A percentile compares a stretch with the other conserved stretches of the same genome.
Evolutionary conservation across 768 basidiomycete genomes (phyloP).

Genomic region (Fomitopsis pulvina): DNA sequence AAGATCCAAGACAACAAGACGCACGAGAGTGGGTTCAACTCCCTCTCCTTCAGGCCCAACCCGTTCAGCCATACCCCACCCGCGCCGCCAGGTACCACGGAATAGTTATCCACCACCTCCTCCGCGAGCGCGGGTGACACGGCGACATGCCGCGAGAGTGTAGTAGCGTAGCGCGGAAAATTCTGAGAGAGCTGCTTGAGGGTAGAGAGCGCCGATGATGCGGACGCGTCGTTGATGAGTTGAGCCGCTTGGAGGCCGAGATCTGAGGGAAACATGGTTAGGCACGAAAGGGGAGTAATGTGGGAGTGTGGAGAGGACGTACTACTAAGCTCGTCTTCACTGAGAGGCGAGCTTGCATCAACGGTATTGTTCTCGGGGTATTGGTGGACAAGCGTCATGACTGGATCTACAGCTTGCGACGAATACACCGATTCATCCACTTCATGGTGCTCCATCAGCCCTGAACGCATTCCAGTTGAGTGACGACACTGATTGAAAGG

Average conservation of each 20-base stretch:
- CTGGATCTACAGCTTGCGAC: slow-evolving; percentile 9
- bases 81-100: slow-evolving; percentile 43
- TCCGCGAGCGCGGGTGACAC: slow-evolving; percentile 41
- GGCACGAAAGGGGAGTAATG: background rate
- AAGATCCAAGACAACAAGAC: slow-evolving; percentile 16
- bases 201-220: slow-evolving; percentile 35
- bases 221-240: slow-evolving; percentile 55
- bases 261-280: slow-evolving; percentile 25
- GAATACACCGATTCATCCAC: background rate
- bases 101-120: slow-evolving; percentile 54
- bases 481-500: background rate
- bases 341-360: slow-evolving; percentile 17
- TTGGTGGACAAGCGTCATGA: slow-evolving; percentile 20
- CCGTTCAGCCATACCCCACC: slow-evolving; percentile 83
- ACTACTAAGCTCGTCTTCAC: slow-evolving; percentile 41
- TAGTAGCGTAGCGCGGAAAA: slow-evolving; percentile 81
- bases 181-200: slow-evolving; percentile 74
- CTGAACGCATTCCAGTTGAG: background rate
- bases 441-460: background rate
- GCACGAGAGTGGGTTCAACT: slow-evolving; percentile 65
- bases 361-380: slow-evolving; percentile 18
- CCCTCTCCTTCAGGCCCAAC: slow-evolving; percentile 45
- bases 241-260: slow-evolving; percentile 73
- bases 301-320: slow-evolving; percentile 12
- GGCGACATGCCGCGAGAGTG: slow-evolving; percentile 63